Evolutionary conservation across 495 filamentous ascomycete genomes (phyloP).

Genomic region (Neurospora tetrasperma): DNA sequence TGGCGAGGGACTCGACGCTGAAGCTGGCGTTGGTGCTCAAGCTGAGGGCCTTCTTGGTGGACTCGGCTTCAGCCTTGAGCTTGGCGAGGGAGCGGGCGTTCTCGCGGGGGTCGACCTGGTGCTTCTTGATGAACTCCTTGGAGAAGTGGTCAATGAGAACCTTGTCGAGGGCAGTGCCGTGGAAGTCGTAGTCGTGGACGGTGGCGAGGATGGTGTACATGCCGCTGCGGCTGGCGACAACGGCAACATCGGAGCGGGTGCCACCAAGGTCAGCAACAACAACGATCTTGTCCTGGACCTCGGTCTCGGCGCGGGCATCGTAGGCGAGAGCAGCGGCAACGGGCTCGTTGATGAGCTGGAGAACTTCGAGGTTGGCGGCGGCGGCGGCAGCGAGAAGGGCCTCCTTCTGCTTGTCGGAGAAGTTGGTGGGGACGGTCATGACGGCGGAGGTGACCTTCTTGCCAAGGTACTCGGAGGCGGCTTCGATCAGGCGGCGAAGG

Average conservation of each 20-base stretch:
- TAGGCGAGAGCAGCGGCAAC: slow-evolving; percentile 84
- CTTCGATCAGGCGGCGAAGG: slow-evolving; percentile 66
- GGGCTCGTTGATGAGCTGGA: slow-evolving; percentile 92
- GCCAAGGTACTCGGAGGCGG: slow-evolving; percentile 84
- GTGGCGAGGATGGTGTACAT: slow-evolving; percentile 96
- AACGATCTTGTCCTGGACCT: slow-evolving; percentile 71
- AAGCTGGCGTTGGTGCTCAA: slow-evolving; percentile 79
- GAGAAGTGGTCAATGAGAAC: slow-evolving; percentile 91
- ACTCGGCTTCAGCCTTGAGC: slow-evolving; percentile 83
- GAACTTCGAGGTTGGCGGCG: slow-evolving; percentile 73
- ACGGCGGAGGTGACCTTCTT: slow-evolving; percentile 88
- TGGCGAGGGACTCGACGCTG: slow-evolving; percentile 77
- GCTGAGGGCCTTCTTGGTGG: slow-evolving; percentile 79
- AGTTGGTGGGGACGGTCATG: slow-evolving; percentile 89
- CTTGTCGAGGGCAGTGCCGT: slow-evolving; percentile 72
- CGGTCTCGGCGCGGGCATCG: slow-evolving; percentile 71
- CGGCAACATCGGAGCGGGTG: slow-evolving; percentile 82
- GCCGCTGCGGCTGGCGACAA: slow-evolving; percentile 81
- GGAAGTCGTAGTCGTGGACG: slow-evolving; percentile 86
- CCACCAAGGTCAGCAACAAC: slow-evolving; percentile 92
- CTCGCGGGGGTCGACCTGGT: slow-evolving; percentile 69
- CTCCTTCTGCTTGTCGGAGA: slow-evolving; percentile 71
- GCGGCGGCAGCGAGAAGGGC: slow-evolving; percentile 69
- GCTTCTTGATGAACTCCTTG: slow-evolving; percentile 91
- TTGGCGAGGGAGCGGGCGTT: slow-evolving; percentile 77